These are phyloP conservation scores for Galerina sulciceps DNA, from an alignment of 768 basidiomycete genomes.

Conservation along the genomic window DNA sequence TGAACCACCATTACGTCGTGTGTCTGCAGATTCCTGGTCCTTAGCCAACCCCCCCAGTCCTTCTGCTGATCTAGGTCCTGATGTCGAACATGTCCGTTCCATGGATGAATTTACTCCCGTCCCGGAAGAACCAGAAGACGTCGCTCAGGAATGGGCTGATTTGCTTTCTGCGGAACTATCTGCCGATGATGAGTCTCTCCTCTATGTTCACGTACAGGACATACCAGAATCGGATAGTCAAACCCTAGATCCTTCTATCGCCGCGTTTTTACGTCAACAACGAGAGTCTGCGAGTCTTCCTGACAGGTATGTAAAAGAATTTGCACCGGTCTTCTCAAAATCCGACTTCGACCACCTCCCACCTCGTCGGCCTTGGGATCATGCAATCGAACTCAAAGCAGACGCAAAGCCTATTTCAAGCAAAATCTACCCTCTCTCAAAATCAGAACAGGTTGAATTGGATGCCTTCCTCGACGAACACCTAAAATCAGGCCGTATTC, in stretches of 20 bases:
- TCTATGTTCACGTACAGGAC: too few species aligned
- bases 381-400: conserved; percentile 2
- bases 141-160: not conserved
- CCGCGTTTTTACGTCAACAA: too few species aligned
- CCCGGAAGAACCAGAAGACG: not conserved
- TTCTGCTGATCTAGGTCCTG: too few species aligned
- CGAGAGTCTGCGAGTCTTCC: too few species aligned
- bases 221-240: too few species aligned
- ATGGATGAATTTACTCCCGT: not conserved
- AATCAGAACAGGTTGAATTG: not conserved
- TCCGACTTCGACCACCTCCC: not conserved
- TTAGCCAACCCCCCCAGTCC: too few species aligned
- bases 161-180: not conserved
- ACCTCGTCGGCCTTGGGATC: not conserved
- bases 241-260: too few species aligned
- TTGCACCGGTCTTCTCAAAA: not conserved
- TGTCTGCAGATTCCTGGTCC: too few species aligned
- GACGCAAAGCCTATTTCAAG: not conserved
- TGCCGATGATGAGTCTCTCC: too few species aligned
- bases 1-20: too few species aligned
- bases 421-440: conserved; percentile 1
- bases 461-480: conserved; percentile 3
- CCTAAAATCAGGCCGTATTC: not conserved
- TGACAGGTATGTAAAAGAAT: not conserved
- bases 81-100: too few species aligned